phyloP scores from a whole-genome alignment of 352 stramenopile species.

The Phytophthora podocarpi region DNA sequence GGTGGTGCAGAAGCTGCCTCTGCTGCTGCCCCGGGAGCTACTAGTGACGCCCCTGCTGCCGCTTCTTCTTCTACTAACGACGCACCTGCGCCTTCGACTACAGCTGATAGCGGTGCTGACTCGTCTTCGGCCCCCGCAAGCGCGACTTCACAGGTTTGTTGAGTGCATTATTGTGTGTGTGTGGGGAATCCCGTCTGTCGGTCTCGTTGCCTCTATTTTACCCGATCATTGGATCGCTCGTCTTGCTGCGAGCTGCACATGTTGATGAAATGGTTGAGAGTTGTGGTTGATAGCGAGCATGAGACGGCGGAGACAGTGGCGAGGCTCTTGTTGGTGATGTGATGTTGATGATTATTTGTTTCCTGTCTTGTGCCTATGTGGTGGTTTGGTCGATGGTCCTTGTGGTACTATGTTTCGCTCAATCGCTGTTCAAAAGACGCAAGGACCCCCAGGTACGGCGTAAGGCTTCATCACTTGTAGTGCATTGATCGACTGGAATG shows the following conservation, averaged over 20 bases:
- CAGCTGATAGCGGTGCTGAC: conserved; percentile 9
- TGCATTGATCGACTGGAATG: conserved; percentile 24
- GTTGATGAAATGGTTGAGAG: neutral
- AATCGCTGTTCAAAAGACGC: conserved; percentile 45
- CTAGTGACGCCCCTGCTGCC: conserved; percentile 13
- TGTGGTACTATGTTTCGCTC: conserved; percentile 37
- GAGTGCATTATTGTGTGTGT: conserved; percentile 46
- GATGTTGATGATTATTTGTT: conserved; percentile 48
- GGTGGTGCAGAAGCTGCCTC: conserved; percentile 1
- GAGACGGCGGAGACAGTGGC: conserved; percentile 37
- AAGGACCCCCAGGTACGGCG: conserved; percentile 67
- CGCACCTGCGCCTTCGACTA: conserved; percentile 13
- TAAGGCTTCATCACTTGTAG: conserved; percentile 30
- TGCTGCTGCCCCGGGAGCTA: conserved; percentile 4
- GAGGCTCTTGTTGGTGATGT: conserved; percentile 39
- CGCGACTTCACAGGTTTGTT: conserved; percentile 68
- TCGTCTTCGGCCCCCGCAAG: conserved; percentile 22
- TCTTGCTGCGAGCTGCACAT: conserved; percentile 16
- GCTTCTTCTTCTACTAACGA: conserved; percentile 13
- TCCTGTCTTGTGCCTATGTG: conserved; percentile 28
- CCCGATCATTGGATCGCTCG: conserved; percentile 20
- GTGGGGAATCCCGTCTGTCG: conserved; percentile 13
- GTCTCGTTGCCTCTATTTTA: conserved; percentile 33
- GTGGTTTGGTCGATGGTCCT: conserved; percentile 29
- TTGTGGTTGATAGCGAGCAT: conserved; percentile 19